Base-by-base conservation (phyloP, 768 basidiomycete genomes). In the Suillus paluster region DNA sequence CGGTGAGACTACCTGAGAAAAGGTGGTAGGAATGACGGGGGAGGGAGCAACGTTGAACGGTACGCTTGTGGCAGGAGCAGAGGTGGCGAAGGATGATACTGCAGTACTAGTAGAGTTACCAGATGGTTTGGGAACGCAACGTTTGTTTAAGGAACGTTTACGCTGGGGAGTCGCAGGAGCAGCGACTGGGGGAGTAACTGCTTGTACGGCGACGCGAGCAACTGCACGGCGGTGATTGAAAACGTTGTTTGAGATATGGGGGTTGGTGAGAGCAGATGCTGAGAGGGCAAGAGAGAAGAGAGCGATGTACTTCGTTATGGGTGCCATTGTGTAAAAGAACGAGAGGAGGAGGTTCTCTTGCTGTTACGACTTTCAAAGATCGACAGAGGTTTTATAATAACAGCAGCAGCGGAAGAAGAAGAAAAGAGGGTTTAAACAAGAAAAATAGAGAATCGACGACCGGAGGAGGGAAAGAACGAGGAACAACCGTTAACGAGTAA, bases 251-350 rank as follows among this genome's bases (percentile, higher is more conserved):
- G 73, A 57, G n/a, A 69, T 39, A 58, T 81, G 79, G 2, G 80
- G 80, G 39, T 73, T 77, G 0, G 78, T 71, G 54, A 79, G 59
- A 59, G 75, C 73, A 45, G 66, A 19, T 50, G 70, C 75, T 48
- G 80, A 74, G 73, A 84, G 66, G 66, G 80, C 75, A 69, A 83
- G 63, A 64, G 73, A 66, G 68, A 83, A 62, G 64, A 84, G 67
- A 67, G 83, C 64, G 70, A 86, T 44, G 68, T 75, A 66, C 68
- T 78, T 80, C 66, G 75, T 11, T 76, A 82, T 72, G 67, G 79
- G 79, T 33, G 70, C 72, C 71, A 67, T 70, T 50, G 66, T 58
- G n/a, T n/a, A n/a, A n/a, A n/a, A 38, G 27, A 66, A 52, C 42
- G 63, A 34, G 62, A 62, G 65, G 61, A 61, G 70, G 36, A 50